Percentiles rank a stretch among this genome's conserved stretches.
phyloP scores from a whole-genome alignment of 1,139 yeast species.

The Zygosaccharomyces sapae region DNA sequence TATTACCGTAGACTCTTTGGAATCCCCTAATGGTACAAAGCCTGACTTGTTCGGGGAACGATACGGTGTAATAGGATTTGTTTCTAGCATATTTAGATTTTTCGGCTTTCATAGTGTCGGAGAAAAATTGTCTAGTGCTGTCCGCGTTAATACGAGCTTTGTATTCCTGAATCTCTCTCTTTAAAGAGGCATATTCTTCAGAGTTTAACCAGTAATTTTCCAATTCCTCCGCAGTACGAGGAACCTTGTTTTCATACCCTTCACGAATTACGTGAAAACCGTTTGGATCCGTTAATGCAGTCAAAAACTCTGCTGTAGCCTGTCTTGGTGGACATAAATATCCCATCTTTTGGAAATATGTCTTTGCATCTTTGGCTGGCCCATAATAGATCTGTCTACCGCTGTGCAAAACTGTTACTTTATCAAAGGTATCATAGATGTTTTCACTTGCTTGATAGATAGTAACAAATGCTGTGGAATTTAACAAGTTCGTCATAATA shows the following conservation, averaged over 20 bases:
- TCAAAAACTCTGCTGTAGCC: conserved; percentile 47
- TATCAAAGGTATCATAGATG: conserved; percentile 46
- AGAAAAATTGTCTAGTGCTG: conserved; percentile 39
- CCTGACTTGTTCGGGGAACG: conserved; percentile 37
- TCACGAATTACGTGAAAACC: conserved; percentile 3
- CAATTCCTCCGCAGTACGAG: conserved; percentile 62
- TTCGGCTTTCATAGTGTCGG: conserved; percentile 41
- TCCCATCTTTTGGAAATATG: conserved; percentile 39
- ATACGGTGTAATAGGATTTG: conserved; percentile 31
- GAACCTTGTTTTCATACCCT: conserved; percentile 45
- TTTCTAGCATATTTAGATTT: conserved; percentile 39
- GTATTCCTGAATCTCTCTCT: conserved; percentile 43
- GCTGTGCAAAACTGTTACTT: conserved; percentile 43
- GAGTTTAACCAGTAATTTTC: conserved; percentile 61
- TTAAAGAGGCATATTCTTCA: conserved; percentile 42
- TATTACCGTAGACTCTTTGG: conserved; percentile 46
- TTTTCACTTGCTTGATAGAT: conserved; percentile 51
- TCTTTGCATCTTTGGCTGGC: conserved; percentile 41
- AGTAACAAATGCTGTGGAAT: conserved; percentile 46
- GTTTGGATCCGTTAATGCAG: conserved; percentile 38
- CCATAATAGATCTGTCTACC: conserved; percentile 48
- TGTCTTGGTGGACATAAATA: conserved; percentile 49
- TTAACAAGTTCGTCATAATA: conserved; percentile 42
- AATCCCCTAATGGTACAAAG: conserved; percentile 43
- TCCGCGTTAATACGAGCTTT: conserved; percentile 41